These are phyloP conservation scores for Fusarium penzigii DNA, from an alignment of 2,329 filamentous ascomycete species.

Conservation along the genomic window DNA sequence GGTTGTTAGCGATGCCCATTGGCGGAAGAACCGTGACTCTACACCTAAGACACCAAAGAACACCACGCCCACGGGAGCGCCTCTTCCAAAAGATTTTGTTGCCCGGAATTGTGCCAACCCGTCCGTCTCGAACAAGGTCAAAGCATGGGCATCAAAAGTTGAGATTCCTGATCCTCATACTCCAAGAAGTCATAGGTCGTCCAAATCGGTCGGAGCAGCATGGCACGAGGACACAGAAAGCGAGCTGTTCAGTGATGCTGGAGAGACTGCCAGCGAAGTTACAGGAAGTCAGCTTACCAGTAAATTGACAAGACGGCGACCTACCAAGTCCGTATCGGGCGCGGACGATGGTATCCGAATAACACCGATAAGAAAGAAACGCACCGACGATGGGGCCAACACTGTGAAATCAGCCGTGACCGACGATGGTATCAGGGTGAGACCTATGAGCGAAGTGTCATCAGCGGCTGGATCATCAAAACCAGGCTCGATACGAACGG, in stretches of 20 bases:
- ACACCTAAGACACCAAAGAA: conserved; percentile 45
- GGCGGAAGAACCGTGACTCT: conserved; percentile 65
- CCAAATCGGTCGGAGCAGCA: conserved; percentile 36
- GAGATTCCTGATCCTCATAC: conserved; percentile 47
- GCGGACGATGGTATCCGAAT: conserved; percentile 47
- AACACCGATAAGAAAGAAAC: conserved; percentile 37
- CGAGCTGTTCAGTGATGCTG: conserved; percentile 30
- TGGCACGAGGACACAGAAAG: conserved; percentile 30
- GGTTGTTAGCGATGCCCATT: conserved; percentile 91
- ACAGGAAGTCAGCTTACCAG: conserved; percentile 30
- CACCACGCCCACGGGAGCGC: conserved; percentile 29
- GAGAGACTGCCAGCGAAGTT: conserved; percentile 30
- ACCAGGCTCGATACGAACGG: conserved; percentile 21
- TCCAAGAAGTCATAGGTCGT: conserved; percentile 38
- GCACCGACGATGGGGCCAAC: conserved; percentile 35
- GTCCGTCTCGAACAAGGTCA: conserved; percentile 58
- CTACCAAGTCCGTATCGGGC: conserved; percentile 27
- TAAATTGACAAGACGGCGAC: conserved; percentile 20
- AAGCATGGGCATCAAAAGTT: conserved; percentile 61
- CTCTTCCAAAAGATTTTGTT: conserved; percentile 61
- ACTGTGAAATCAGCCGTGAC: conserved; percentile 21
- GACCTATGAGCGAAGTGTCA: conserved; percentile 32
- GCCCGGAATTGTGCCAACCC: conserved; percentile 55
- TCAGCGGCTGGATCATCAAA: conserved; percentile 24
- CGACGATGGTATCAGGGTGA: conserved; percentile 35